phyloP scores from a whole-genome alignment of 345 rosid species.

The Triadica sebifera region DNA sequence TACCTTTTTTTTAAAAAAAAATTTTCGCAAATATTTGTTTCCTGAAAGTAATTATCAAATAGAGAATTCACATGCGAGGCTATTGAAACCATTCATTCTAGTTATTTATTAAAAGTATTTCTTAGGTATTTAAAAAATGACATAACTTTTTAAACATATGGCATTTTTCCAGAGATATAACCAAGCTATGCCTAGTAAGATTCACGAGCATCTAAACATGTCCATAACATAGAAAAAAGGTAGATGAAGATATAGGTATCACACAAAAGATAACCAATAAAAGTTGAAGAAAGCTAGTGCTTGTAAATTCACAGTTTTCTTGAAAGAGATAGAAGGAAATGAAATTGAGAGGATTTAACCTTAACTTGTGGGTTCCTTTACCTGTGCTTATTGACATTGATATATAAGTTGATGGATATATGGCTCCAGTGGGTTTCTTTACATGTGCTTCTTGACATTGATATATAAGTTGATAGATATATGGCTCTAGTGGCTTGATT shows the following conservation, averaged over 20 bases:
- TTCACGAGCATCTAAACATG: slow-evolving; percentile 4
- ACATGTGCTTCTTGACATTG: neutral
- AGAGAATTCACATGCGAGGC: slow-evolving; percentile 9
- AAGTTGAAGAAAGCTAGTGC: neutral
- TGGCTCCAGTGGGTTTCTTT: neutral
- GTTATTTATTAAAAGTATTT: neutral
- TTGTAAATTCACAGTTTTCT: neutral
- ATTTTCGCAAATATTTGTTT: neutral
- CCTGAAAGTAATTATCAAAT: neutral
- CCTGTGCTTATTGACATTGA: slow-evolving; percentile 1
- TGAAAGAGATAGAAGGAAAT: neutral
- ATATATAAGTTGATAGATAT: neutral
- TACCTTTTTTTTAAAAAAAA: neutral
- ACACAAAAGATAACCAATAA: neutral
- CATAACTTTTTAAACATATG: neutral
- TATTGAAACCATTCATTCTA: neutral
- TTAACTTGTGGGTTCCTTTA: neutral
- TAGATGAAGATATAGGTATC: neutral
- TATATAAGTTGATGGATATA: neutral
- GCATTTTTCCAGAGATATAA: neutral
- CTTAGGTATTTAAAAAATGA: neutral
- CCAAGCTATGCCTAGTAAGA: neutral
- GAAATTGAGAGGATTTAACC: neutral
- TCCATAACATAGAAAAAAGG: neutral
- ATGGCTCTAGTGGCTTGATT: neutral